A percentile compares a stretch with the other conserved stretches of the same genome.
Conservation (phyloP, 805 yeast genomes). For the Zygoascus biomembranicola region DNA sequence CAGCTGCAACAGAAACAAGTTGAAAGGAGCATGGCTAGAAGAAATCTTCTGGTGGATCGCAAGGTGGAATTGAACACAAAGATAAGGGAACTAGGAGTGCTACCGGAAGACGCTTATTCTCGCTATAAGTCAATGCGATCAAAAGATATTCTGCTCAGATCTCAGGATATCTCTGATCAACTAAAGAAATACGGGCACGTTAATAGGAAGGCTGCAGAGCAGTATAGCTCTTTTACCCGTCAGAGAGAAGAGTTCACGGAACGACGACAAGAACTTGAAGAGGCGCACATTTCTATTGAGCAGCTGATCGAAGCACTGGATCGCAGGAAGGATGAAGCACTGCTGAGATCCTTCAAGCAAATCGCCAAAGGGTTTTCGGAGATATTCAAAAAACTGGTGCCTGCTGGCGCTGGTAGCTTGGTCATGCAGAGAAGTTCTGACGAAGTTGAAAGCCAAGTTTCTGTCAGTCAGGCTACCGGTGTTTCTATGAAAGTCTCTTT, state of each 20-base stretch:
- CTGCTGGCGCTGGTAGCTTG: conserved; percentile 69
- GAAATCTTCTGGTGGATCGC: conserved; percentile 48
- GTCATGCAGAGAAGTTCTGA: conserved; percentile 46
- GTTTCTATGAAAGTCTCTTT: conserved; percentile 84
- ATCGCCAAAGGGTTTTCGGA: conserved; percentile 67
- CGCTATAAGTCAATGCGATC: conserved; percentile 39
- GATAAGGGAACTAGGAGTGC: conserved; percentile 76
- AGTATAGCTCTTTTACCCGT: conserved; percentile 59
- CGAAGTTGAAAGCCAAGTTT: conserved; percentile 19
- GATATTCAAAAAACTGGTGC: conserved; percentile 75
- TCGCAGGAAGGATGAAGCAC: conserved; percentile 74
- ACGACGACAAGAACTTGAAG: conserved; percentile 61
- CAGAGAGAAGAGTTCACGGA: conserved; percentile 59
- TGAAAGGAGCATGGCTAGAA: conserved; percentile 57
- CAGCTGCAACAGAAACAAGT: conserved; percentile 55
- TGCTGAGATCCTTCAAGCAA: conserved; percentile 64
- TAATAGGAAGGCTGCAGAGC: conserved; percentile 85
- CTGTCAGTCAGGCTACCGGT: conserved; percentile 48
- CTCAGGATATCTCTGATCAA: conserved; percentile 48
- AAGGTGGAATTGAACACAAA: conserved; percentile 65
- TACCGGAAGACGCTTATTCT: conserved; percentile 77
- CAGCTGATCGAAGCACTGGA: conserved; percentile 61
- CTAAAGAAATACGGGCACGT: conserved; percentile 65
- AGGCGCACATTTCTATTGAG: conserved; percentile 65
- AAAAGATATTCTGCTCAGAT: conserved; percentile 42